phyloP scores from a whole-genome alignment of 441 rosid genomes.

The Pelargonium australe region DNA sequence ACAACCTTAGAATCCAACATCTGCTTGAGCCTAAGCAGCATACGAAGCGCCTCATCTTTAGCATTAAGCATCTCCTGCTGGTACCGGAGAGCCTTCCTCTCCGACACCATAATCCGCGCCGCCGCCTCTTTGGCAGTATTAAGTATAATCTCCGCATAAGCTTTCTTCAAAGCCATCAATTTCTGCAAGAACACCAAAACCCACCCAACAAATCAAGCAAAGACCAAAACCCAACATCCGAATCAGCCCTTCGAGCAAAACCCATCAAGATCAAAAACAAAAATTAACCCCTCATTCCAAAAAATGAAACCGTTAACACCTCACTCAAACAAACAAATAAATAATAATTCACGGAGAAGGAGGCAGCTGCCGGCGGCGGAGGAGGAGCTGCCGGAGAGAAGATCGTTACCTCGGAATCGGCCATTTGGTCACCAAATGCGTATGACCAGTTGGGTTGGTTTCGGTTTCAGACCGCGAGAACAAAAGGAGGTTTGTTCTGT shows the following conservation, averaged over 20 bases:
- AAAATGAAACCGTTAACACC: neutral
- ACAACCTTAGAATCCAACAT: constrained; percentile 84
- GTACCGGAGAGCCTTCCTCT: constrained; percentile 62
- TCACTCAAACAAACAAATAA: constrained; percentile 7
- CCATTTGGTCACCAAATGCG: constrained; percentile 38
- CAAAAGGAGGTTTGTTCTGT: constrained; percentile 24
- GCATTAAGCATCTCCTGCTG: constrained; percentile 63
- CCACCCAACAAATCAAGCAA: constrained; percentile 18
- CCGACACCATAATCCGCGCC: constrained; percentile 78
- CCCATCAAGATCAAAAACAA: neutral
- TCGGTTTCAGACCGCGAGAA: constrained; percentile 33
- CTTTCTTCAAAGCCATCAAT: constrained; percentile 83
- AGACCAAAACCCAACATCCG: constrained; percentile 18
- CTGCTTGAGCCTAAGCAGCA: constrained; percentile 74
- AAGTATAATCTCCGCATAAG: constrained; percentile 82
- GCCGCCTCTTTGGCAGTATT: constrained; percentile 93
- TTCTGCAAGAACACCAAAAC: constrained; percentile 38
- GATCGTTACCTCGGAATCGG: constrained; percentile 63
- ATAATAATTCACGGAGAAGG: neutral
- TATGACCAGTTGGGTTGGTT: constrained; percentile 26
- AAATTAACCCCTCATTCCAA: neutral
- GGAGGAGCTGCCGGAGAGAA: constrained; percentile 1
- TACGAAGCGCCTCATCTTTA: constrained; percentile 68
- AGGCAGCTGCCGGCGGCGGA: neutral
- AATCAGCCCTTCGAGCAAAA: constrained; percentile 14